phyloP scores from a whole-genome alignment of 2,329 filamentous ascomycete genomes.

The Fusarium subglutinans region DNA sequence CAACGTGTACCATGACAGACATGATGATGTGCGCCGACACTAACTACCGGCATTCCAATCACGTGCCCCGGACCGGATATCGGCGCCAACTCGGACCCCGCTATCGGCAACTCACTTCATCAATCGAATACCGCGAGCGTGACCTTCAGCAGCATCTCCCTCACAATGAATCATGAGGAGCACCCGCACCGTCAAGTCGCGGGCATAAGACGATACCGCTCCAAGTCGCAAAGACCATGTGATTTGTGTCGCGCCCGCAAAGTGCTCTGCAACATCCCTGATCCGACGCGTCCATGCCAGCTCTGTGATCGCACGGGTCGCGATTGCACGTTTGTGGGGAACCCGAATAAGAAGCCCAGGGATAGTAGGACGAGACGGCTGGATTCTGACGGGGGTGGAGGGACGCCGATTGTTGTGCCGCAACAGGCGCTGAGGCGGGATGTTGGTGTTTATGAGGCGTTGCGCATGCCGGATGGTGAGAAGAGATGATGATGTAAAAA shows the following conservation, averaged over 20 bases:
- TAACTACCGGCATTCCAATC: neutral
- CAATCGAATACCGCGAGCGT: neutral
- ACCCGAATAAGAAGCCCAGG: conserved; percentile 22
- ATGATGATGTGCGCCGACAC: neutral
- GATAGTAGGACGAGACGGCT: neutral
- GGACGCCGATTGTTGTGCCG: neutral
- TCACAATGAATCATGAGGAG: neutral
- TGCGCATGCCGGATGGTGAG: neutral
- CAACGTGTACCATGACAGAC: neutral
- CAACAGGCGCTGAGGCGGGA: neutral
- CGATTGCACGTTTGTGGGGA: conserved; percentile 37
- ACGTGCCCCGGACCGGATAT: neutral
- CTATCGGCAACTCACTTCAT: neutral
- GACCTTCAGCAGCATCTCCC: neutral
- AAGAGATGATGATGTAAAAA: fast-evolving
- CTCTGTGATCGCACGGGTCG: conserved; percentile 37
- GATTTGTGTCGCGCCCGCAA: conserved; percentile 26
- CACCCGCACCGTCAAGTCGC: neutral
- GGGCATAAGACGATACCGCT: neutral
- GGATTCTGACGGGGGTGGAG: neutral
- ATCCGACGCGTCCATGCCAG: conserved; percentile 39
- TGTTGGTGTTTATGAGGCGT: neutral
- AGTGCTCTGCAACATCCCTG: conserved; percentile 42
- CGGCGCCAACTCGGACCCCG: neutral
- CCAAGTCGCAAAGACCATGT: neutral